These are phyloP conservation scores for Quercus alba DNA, from an alignment of 306 rosid genomes.

Conservation along the genomic window DNA sequence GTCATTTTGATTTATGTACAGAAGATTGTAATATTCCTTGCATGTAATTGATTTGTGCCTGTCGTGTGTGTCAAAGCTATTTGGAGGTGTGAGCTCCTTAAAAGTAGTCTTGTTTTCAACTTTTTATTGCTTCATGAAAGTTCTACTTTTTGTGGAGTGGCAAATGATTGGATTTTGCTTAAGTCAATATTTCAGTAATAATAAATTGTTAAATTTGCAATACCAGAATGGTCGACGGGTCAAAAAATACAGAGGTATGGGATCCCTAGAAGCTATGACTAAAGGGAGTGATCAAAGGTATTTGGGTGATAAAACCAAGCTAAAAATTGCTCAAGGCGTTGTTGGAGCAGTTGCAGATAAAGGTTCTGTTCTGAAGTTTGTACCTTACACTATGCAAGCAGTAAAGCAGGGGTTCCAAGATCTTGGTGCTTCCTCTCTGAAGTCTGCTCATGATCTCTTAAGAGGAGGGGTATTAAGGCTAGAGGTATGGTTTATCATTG, in stretches of 20 bases:
- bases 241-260: slow-evolving; percentile 92
- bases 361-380: slow-evolving; percentile 84
- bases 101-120: not conserved
- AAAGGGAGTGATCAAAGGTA: slow-evolving; percentile 92
- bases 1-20: too few species aligned
- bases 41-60: not conserved
- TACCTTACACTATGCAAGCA: slow-evolving; percentile 96
- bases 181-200: slow-evolving; percentile 9
- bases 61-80: not conserved
- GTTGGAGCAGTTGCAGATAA: slow-evolving; percentile 94
- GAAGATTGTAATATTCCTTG: not conserved
- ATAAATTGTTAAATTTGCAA: slow-evolving; percentile 7
- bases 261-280: slow-evolving; percentile 96
- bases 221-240: slow-evolving; percentile 71
- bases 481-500: slow-evolving; percentile 55
- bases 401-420: slow-evolving; percentile 98
- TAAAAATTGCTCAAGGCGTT: slow-evolving; percentile 94
- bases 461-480: slow-evolving; percentile 66
- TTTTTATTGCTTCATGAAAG: not conserved
- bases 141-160: not conserved
- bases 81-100: not conserved
- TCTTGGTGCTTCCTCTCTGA: slow-evolving; percentile 82
- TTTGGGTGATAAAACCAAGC: slow-evolving; percentile 78
- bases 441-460: slow-evolving; percentile 88
- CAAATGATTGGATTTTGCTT: not conserved